These are phyloP conservation scores for Dittrichia graveolens DNA, from an alignment of 129 eudicot genomes.

Conservation along the genomic window DNA sequence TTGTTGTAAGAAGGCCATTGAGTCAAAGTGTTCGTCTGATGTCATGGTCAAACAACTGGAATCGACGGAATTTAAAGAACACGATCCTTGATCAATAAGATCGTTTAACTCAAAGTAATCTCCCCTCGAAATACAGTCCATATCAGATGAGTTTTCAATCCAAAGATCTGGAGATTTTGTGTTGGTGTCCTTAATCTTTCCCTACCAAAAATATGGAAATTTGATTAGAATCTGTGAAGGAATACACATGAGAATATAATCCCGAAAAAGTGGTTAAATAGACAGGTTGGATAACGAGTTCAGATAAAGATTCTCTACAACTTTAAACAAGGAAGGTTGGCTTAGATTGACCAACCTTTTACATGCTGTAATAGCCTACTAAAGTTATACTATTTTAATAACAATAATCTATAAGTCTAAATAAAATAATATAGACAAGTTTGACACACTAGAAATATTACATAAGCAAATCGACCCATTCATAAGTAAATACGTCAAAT, in stretches of 20 bases:
- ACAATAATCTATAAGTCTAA: no score
- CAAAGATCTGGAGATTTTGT: constrained; percentile 6
- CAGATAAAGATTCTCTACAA: no score
- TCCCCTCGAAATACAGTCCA: constrained; percentile 44
- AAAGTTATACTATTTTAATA: no score
- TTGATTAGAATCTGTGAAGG: neutral
- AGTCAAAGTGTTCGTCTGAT: constrained; percentile 67
- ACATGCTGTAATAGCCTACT: no score
- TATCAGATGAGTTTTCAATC: constrained; percentile 29
- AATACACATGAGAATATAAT: neutral
- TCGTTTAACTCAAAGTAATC: constrained; percentile 72
- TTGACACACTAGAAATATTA: no score
- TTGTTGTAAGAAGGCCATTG: constrained; percentile 48
- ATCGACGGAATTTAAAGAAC: constrained; percentile 58
- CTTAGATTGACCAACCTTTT: no score
- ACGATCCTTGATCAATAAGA: constrained; percentile 49
- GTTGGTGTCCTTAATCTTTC: constrained; percentile 16
- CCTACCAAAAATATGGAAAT: constrained; percentile 21
- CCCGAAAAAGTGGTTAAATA: no score
- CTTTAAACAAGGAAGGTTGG: no score
- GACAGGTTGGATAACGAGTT: no score
- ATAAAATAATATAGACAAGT: no score
- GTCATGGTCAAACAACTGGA: constrained; percentile 53
- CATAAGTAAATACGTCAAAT: no score
- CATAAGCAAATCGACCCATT: no score